Evolutionary conservation across 2,329 filamentous ascomycete species (phyloP).

Genomic region (Colletotrichum sp.): DNA sequence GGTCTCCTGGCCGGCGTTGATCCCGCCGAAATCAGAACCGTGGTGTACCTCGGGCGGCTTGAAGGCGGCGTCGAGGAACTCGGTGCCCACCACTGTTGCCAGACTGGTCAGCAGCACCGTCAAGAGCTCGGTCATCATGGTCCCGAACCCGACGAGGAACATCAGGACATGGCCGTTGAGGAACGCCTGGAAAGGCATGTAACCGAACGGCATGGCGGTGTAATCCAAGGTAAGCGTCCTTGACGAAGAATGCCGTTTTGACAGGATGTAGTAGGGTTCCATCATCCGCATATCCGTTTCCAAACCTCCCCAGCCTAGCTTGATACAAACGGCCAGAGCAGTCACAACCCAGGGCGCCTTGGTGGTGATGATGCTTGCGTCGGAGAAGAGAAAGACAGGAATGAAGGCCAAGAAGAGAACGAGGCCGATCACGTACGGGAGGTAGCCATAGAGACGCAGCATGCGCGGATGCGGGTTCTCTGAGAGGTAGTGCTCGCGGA

Average conservation of each 20-base stretch:
- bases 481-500: conserved; percentile 53
- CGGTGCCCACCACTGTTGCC: conserved; percentile 66
- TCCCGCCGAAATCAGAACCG: conserved; percentile 25
- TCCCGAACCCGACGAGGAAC: conserved; percentile 72
- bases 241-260: conserved; percentile 67
- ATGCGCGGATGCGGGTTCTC: conserved; percentile 73
- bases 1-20: conserved; percentile 64
- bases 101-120: conserved; percentile 73
- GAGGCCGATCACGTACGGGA: conserved; percentile 66
- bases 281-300: conserved; percentile 75
- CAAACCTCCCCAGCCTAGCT: conserved; percentile 71
- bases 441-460: conserved; percentile 63
- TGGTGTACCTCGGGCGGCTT: conserved; percentile 4
- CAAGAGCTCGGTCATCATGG: conserved; percentile 74
- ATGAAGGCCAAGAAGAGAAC: conserved; percentile 62
- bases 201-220: conserved; percentile 72
- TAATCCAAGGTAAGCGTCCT: conserved; percentile 75
- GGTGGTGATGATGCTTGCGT: conserved; percentile 59
- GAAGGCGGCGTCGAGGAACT: conserved; percentile 52
- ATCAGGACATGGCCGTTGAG: conserved; percentile 70
- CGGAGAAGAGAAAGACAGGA: conserved; percentile 66
- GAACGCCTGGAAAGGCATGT: conserved; percentile 65
- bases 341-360: conserved; percentile 71
- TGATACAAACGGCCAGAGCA: conserved; percentile 67
- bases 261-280: conserved; percentile 76